Evolutionary conservation across 352 stramenopile species (phyloP), one percentile per base, ranked within the genome.

Genomic region (Pythium apleroticum): DNA sequence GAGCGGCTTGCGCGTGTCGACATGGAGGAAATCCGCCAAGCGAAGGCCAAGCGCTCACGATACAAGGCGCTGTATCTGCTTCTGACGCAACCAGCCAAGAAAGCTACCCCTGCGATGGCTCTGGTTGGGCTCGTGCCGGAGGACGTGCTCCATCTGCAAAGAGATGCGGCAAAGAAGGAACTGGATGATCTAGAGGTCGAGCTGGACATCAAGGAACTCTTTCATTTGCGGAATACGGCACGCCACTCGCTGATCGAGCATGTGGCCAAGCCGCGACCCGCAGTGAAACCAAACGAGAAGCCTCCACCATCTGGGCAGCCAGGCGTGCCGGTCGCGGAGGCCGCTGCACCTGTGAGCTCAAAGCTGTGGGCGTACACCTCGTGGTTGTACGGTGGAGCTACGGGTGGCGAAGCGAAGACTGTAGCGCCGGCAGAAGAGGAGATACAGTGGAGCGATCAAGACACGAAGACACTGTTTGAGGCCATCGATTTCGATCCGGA

Each of bases 391-490:
- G 48, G 62, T 52, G 64, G 59, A 54, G 59, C n/a, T 37, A 28
- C 41, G 11, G 53, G 15, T 39, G 41, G 12, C 19, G 20, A 31
- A 43, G 4, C 39, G 12, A 63, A 49, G 11, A 22, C 27, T 30
- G 15, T 22, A 1, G 25, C 43, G 12, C 10, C 25, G 5, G 48
- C 27, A 20, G 52, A 66, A 24, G 74, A 83, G 46, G 82, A 91
- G 35, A 74, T 92, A 4, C 78, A 84, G 59, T 94, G 85, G 85
- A 94, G 81, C 60, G 84, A 95, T n/a, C 77, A 93, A 64, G 87
- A 95, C 53, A 91, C 80, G 8, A 88, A 91, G 53, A 74, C 85
- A 33, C 60, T 95, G 3, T 95, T 90, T 35, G 79, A 88, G 20
- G 85, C 85, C 9, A 95, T 95, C 49, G 76, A 95, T 64, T 95